phyloP scores from a whole-genome alignment of 345 rosid species.

The Camelina neglecta region DNA sequence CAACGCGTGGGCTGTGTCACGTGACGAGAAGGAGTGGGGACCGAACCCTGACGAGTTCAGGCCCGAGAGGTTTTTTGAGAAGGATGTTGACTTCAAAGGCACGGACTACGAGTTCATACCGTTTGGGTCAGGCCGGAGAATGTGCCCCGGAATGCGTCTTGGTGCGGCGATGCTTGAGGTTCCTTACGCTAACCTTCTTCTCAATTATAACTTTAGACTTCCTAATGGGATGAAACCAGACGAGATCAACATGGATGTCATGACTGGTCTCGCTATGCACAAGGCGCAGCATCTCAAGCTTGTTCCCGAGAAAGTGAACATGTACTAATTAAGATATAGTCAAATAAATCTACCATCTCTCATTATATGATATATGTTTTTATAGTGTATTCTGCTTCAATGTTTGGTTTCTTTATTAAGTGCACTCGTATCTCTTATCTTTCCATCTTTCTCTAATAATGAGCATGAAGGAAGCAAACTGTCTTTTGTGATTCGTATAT shows the following conservation, averaged over 20 bases:
- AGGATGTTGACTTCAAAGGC: constrained; percentile 49
- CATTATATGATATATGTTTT: background rate
- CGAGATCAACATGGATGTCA: constrained; percentile 44
- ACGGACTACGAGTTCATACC: constrained; percentile 50
- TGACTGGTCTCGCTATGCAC: constrained; percentile 46
- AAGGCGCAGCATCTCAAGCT: constrained; percentile 45
- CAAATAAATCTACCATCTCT: background rate
- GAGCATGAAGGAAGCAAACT: background rate
- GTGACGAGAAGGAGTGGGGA: constrained; percentile 48
- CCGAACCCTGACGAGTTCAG: constrained; percentile 45
- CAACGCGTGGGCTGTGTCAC: constrained; percentile 44
- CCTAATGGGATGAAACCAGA: constrained; percentile 42
- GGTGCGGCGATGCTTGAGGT: constrained; percentile 47
- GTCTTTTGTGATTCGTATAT: no score
- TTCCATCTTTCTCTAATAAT: background rate
- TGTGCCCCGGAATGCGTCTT: constrained; percentile 50
- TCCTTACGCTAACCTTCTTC: constrained; percentile 43
- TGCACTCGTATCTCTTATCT: background rate
- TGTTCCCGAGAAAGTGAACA: constrained; percentile 38
- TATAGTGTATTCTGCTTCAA: background rate
- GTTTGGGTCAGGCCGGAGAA: constrained; percentile 48
- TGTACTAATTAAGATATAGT: background rate
- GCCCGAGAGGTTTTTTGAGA: constrained; percentile 49
- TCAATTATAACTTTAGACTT: constrained; percentile 42
- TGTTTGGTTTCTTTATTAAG: background rate